Conservation (phyloP, 2,329 filamentous ascomycete genomes). For the Aureobasidium lini region DNA sequence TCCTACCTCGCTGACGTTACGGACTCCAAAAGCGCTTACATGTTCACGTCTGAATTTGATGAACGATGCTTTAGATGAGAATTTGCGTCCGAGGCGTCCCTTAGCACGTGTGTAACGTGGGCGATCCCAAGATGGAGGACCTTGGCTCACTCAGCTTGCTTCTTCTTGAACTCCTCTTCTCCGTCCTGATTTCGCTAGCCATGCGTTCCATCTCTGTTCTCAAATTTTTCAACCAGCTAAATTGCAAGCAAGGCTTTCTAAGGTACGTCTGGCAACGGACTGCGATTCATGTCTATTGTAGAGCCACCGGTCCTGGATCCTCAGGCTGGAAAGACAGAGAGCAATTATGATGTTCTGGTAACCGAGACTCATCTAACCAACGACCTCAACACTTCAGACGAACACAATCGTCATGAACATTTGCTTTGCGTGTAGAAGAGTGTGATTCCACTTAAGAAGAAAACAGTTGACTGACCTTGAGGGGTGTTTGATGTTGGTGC, state of each 20-base stretch:
- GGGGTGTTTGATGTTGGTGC: no score
- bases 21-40: neutral
- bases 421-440: neutral
- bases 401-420: neutral
- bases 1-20: neutral
- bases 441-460: no score
- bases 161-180: neutral
- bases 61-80: neutral
- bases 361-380: neutral
- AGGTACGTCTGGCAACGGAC: neutral
- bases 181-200: slow-evolving; percentile 20
- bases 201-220: slow-evolving; percentile 29
- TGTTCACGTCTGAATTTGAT: neutral
- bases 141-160: neutral
- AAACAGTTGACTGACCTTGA: no score
- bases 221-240: neutral
- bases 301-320: neutral
- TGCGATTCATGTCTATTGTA: neutral
- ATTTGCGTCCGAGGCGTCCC: neutral
- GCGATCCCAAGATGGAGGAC: no score
- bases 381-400: neutral
- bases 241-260: neutral
- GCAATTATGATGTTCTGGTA: neutral
- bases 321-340: neutral
- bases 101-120: no score